Evolutionary conservation across 306 rosid species (phyloP), one percentile per base, ranked within the genome.

Genomic region (Dalbergia cochinchinensis): DNA sequence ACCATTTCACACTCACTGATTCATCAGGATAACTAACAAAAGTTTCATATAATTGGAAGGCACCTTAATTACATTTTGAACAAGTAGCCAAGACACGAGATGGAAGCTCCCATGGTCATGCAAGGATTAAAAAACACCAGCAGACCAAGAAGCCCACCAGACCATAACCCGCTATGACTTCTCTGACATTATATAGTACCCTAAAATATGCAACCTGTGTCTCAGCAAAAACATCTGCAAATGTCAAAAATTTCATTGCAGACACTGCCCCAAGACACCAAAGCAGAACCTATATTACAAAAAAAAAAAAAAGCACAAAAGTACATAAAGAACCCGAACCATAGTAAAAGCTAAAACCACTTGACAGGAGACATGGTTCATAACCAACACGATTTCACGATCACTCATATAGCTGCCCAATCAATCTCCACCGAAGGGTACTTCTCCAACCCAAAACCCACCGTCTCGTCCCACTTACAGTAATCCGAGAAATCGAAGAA

Each of bases 341-440:
- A 62, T 18, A 33, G 71, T n/a, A 42, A 74, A 54, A 71, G 5
- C 68, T 41, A 47, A 76, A 47, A 47, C 4, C 4, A 10, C 15
- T 47, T 47, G 53, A 2, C 0, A 0, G 48, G 7, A 37, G 5
- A 37, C 41, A 42, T 8, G 47, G 10, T 2, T 42, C 47, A 1
- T 8, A 42, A 42, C 3, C 10, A 42, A 42, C 11, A 42, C 47
- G 47, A 42, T 42, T 42, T 42, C 47, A 42, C 9, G 54, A 12
- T 18, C 69, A 41, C 9, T 78, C 76, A 91, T 35, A 92, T 75
- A 58, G 98, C 92, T 31, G 84, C 90, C 99, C 98, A 95, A 67
- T 93, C 99, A 76, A 93, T 95, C 84, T 95, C 99, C 67, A 90
- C 87, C 0, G 99, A 93, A 79, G 98, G 96, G 69, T 9, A 93